phyloP scores from a whole-genome alignment of 352 stramenopile species.

The Pythium utonaiense region DNA sequence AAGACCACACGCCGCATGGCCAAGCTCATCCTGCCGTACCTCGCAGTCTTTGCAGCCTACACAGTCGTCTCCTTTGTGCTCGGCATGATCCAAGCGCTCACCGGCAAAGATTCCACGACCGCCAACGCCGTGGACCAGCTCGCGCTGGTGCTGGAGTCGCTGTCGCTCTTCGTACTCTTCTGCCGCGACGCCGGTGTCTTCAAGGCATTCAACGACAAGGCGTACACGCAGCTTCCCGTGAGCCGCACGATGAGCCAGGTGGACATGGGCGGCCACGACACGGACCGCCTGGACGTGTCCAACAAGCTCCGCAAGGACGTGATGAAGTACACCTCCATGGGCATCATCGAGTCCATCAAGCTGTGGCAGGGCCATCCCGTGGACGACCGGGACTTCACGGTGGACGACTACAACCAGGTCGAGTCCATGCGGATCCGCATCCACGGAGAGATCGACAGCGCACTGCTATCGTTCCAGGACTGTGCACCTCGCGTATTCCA shows the following conservation, averaged over 20 bases:
- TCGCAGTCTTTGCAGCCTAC: slow-evolving; percentile 57
- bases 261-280: slow-evolving; percentile 5
- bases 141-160: slow-evolving; percentile 62
- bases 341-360: slow-evolving; percentile 72
- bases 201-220: slow-evolving; percentile 29
- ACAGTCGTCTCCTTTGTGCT: slow-evolving; percentile 47
- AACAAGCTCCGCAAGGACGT: slow-evolving; percentile 81
- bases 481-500: slow-evolving; percentile 79
- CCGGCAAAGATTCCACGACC: slow-evolving; percentile 33
- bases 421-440: slow-evolving; percentile 72
- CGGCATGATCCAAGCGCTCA: slow-evolving; percentile 43
- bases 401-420: slow-evolving; percentile 68
- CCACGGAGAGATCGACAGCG: slow-evolving; percentile 50
- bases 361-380: slow-evolving; percentile 37
- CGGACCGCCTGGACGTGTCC: slow-evolving; percentile 54
- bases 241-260: slow-evolving; percentile 20
- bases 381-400: slow-evolving; percentile 35
- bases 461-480: slow-evolving; percentile 65
- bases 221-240: slow-evolving; percentile 29
- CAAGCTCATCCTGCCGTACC: slow-evolving; percentile 80
- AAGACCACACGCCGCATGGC: slow-evolving; percentile 75
- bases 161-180: slow-evolving; percentile 74
- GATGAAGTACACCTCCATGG: slow-evolving; percentile 86
- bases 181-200: slow-evolving; percentile 69
- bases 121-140: slow-evolving; percentile 69